These are phyloP conservation scores for Glycyrrhiza uralensis DNA, from an alignment of 306 rosid species.

Conservation along the genomic window DNA sequence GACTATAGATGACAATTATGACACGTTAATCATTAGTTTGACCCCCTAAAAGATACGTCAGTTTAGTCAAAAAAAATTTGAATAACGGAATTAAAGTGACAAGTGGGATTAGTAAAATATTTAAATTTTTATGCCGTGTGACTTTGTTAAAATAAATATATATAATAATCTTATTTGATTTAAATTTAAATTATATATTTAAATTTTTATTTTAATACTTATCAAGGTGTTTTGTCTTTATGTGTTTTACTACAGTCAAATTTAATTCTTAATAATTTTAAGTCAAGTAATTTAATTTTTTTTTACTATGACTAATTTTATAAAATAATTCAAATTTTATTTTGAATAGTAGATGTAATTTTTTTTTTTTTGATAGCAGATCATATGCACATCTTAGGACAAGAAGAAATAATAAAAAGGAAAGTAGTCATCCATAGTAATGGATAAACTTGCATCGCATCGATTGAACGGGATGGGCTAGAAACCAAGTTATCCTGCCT, in stretches of 20 bases:
- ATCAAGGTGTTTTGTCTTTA: no score
- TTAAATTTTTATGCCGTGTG: not conserved
- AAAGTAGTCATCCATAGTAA: not conserved
- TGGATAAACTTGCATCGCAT: not conserved
- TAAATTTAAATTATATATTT: no score
- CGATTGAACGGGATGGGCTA: not conserved
- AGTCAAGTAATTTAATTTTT: no score
- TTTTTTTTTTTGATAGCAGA: no score
- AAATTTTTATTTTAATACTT: no score
- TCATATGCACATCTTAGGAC: not conserved
- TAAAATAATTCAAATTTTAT: not conserved
- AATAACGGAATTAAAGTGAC: not conserved
- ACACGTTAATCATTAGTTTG: constrained; percentile 1
- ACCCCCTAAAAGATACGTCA: not conserved
- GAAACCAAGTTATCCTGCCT: not conserved
- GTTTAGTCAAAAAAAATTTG: not conserved
- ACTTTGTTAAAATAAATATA: not conserved
- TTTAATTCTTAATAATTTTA: no score
- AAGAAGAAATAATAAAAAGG: not conserved
- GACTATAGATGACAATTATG: not conserved
- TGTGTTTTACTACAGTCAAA: no score
- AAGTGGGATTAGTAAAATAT: not conserved
- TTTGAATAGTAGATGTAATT: no score
- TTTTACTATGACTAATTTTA: no score
- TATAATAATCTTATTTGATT: not conserved